Evolutionary conservation across 768 basidiomycete genomes (phyloP).

Genomic region (Ramaria rubella): DNA sequence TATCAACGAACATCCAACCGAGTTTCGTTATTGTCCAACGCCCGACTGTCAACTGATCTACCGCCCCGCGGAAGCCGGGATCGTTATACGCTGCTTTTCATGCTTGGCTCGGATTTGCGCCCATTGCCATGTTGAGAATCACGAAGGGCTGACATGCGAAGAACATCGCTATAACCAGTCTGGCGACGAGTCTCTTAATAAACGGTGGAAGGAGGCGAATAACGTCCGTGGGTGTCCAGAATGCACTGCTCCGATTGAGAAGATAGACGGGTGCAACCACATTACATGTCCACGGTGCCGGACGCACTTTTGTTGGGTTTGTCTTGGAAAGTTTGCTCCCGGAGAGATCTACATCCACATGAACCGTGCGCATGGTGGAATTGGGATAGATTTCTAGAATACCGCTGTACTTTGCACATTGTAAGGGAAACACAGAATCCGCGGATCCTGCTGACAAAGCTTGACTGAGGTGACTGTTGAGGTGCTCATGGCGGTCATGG

Average conservation of each 20-base stretch:
- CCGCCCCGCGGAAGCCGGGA: conserved; percentile 43
- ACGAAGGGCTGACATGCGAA: conserved; percentile 62
- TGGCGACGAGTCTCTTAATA: conserved; percentile 50
- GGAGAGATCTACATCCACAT: conserved; percentile 66
- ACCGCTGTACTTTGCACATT: too few relatives aligned
- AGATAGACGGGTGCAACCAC: conserved; percentile 73
- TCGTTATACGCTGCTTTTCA: conserved; percentile 60
- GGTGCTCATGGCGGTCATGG: not conserved
- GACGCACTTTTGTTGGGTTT: conserved; percentile 79
- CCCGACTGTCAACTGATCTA: conserved; percentile 76
- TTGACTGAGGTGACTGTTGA: conserved; percentile 1
- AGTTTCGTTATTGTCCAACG: conserved; percentile 72
- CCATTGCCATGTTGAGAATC: conserved; percentile 49
- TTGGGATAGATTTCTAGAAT: too few relatives aligned
- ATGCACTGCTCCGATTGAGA: conserved; percentile 66
- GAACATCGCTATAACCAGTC: conserved; percentile 27
- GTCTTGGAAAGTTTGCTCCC: conserved; percentile 52
- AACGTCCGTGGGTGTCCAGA: conserved; percentile 72
- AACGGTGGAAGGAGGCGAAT: conserved; percentile 53
- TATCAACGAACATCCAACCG: conserved; percentile 49
- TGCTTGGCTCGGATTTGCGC: conserved; percentile 68
- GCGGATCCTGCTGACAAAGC: not conserved
- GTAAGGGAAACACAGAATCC: too few relatives aligned
- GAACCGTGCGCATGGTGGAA: conserved; percentile 52
- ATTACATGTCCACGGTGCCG: conserved; percentile 71